Evolutionary conservation across 75 land plant genomes (phyloP), one percentile per base, ranked within the genome.

Genomic region (Cupressus sempervirens): DNA sequence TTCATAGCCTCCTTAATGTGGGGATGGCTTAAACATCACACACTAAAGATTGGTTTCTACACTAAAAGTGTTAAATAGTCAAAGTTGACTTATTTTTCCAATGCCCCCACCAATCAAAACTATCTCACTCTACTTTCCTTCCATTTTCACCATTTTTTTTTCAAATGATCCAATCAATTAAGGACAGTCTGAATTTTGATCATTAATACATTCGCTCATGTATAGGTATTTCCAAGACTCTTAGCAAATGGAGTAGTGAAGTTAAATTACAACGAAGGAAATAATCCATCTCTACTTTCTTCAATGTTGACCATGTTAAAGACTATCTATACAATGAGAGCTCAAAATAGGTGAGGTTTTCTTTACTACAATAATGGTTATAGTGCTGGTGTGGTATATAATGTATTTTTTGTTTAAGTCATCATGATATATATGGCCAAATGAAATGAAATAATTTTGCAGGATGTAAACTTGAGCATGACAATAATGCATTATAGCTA

Each of bases 1-100:
- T 88, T 87, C 52, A 6, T 88, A 30, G 89, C 90, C 26, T 86
- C 90, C 16, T 43, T 75, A 52, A 88, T 79, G 82, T 85, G n/a
- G n/a, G n/a, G n/a, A n/a, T n/a, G n/a, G n/a, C n/a, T n/a, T n/a
- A n/a, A n/a, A n/a, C n/a, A n/a, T n/a, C n/a, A n/a, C n/a, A n/a
- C n/a, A n/a, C n/a, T n/a, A n/a, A n/a, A n/a, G n/a, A n/a, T n/a
- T n/a, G n/a, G n/a, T n/a, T n/a, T n/a, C n/a, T n/a, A n/a, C n/a
- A n/a, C n/a, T n/a, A n/a, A n/a, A n/a, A n/a, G n/a, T n/a, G n/a
- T n/a, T n/a, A n/a, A n/a, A n/a, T n/a, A n/a, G n/a, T n/a, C n/a
- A n/a, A n/a, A n/a, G n/a, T n/a, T n/a, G n/a, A n/a, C n/a, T n/a
- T n/a, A n/a, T n/a, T n/a, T n/a, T n/a, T n/a, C n/a, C n/a, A n/a